A percentile compares a stretch with the other conserved stretches of the same genome.
Evolutionary conservation across 495 filamentous ascomycete genomes (phyloP).

Genomic region (Neurospora intermedia): DNA sequence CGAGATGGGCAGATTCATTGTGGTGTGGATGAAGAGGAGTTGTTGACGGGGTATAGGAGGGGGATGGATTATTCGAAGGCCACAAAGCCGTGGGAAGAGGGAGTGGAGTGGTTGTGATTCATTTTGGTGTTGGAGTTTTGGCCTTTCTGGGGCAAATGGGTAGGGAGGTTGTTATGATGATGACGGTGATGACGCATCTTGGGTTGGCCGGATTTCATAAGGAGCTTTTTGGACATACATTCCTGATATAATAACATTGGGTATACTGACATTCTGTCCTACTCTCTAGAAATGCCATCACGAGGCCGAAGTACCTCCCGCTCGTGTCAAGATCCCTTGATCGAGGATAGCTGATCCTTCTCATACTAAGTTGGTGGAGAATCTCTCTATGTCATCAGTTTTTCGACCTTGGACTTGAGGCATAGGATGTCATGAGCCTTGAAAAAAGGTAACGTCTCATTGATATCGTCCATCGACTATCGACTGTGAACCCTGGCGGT

Average conservation of each 20-base stretch:
- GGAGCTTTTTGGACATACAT: background rate
- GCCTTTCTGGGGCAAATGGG: background rate
- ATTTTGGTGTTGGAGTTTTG: background rate
- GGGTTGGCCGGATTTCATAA: background rate
- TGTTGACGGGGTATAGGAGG: slow-evolving; percentile 48
- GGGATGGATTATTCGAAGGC: slow-evolving; percentile 36
- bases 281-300: background rate
- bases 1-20: slow-evolving; percentile 54
- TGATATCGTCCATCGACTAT: background rate
- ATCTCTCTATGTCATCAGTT: background rate
- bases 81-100: slow-evolving; percentile 34
- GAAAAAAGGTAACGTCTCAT: background rate
- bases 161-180: background rate
- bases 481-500: background rate
- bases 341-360: background rate
- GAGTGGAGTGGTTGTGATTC: slow-evolving; percentile 20
- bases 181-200: background rate
- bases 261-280: background rate
- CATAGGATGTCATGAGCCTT: background rate
- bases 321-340: too few relatives aligned
- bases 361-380: background rate
- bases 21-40: slow-evolving; percentile 61
- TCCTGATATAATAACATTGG: background rate
- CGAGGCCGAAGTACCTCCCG: too few relatives aligned
- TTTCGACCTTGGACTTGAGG: background rate